Conservation (phyloP, 2,329 filamentous ascomycete species). For the Exserohilum turcica region DNA sequence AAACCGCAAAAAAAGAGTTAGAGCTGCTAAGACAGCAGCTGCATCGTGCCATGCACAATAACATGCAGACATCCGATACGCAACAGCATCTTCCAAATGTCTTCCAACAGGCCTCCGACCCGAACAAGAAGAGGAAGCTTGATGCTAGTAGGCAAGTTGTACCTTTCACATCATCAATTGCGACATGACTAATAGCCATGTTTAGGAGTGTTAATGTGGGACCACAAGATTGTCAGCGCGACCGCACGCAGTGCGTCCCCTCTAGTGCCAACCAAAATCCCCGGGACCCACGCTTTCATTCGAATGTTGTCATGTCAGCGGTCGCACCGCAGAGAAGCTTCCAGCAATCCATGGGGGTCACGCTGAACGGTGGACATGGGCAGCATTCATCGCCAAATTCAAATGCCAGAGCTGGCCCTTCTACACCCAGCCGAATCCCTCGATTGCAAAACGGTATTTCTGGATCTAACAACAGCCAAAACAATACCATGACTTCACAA, state of each 20-base stretch:
- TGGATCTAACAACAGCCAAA: too few relatives aligned
- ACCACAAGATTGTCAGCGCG: neutral
- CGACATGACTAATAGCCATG: neutral
- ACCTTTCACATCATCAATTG: too few relatives aligned
- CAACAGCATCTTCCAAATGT: neutral
- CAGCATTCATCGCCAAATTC: neutral
- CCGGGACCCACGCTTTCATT: neutral
- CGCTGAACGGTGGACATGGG: neutral
- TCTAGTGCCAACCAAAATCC: neutral
- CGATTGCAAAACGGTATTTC: neutral
- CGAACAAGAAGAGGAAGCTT: slow-evolving; percentile 4
- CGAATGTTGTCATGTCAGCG: neutral
- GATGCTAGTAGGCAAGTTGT: neutral
- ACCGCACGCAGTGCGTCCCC: neutral
- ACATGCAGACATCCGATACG: neutral
- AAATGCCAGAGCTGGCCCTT: neutral
- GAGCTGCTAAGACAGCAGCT: neutral
- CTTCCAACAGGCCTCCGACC: neutral
- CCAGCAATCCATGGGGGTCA: neutral
- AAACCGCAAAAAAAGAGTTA: neutral
- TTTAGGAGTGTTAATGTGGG: neutral
- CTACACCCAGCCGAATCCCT: neutral
- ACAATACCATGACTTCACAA: too few relatives aligned
- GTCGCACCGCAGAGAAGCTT: neutral
- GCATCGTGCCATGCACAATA: neutral